Evolutionary conservation across 192 early-diverging fungal species (phyloP).

Genomic region (Backusella morwellensis): DNA sequence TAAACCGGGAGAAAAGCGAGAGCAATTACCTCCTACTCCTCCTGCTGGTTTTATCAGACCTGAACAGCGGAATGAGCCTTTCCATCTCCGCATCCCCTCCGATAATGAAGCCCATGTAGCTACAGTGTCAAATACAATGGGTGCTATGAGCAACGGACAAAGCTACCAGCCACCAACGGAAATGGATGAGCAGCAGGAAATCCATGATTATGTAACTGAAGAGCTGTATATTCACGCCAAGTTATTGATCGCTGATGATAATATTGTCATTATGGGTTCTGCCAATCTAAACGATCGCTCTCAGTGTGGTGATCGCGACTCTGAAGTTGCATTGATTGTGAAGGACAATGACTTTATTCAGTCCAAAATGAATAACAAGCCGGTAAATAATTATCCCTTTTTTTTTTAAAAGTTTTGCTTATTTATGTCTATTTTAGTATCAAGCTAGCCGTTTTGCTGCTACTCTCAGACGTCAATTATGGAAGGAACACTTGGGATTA

Average conservation of each 20-base stretch:
- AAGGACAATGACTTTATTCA: conserved; percentile 67
- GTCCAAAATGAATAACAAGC: conserved; percentile 71
- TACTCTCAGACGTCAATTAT: conserved; percentile 69
- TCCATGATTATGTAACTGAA: conserved; percentile 65
- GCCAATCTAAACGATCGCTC: conserved; percentile 93
- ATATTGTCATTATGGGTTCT: conserved; percentile 77
- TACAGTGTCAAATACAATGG: not conserved
- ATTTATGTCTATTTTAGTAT: conserved; percentile 45
- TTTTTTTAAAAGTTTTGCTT: not conserved
- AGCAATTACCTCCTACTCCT: conserved; percentile 9
- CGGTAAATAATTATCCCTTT: conserved; percentile 23
- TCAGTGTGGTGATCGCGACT: conserved; percentile 80
- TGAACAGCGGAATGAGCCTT: not conserved
- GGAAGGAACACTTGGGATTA: conserved; percentile 82
- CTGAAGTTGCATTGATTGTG: conserved; percentile 82
- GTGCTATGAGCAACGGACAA: not conserved
- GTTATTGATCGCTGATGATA: conserved; percentile 86
- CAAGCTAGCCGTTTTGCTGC: conserved; percentile 72
- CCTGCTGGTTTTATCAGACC: conserved; percentile 18
- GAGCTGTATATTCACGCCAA: conserved; percentile 87
- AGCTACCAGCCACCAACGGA: not conserved
- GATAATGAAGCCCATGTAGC: not conserved
- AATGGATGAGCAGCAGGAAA: conserved; percentile 17
- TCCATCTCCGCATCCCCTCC: not conserved
- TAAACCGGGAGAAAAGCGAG: not conserved